Conservation (phyloP, 2,329 filamentous ascomycete genomes). For the Xylariaceae sp. region DNA sequence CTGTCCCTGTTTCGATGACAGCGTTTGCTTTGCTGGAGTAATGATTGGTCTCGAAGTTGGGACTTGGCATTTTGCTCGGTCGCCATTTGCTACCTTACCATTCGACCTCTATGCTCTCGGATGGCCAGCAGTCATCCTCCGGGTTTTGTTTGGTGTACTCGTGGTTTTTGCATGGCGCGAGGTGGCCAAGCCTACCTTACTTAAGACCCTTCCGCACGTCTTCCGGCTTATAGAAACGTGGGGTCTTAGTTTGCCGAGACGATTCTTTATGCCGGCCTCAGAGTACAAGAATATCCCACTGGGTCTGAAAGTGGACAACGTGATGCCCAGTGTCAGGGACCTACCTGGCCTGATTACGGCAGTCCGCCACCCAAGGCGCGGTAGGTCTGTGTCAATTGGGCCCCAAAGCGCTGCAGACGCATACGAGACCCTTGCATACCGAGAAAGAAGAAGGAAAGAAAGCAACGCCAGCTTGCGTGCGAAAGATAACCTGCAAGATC, state of each 20-base stretch:
- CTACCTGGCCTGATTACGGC: conserved; percentile 81
- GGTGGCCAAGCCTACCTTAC: conserved; percentile 81
- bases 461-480: conserved; percentile 55
- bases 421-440: conserved; percentile 92
- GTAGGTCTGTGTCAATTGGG: conserved; percentile 84
- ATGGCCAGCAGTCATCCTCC: conserved; percentile 64
- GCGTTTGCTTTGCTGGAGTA: conserved; percentile 89
- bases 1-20: conserved; percentile 96
- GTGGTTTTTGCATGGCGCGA: conserved; percentile 91
- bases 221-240: conserved; percentile 84
- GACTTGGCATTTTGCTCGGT: conserved; percentile 79
- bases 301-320: conserved; percentile 76
- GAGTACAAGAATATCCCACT: conserved; percentile 85
- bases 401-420: conserved; percentile 96
- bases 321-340: conserved; percentile 88
- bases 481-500: conserved; percentile 51
- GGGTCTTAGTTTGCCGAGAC: conserved; percentile 80
- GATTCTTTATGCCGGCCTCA: conserved; percentile 89
- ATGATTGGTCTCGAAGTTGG: conserved; percentile 84
- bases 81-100: conserved; percentile 55
- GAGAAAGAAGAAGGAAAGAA: conserved; percentile 68
- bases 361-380: conserved; percentile 77
- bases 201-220: conserved; percentile 79
- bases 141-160: conserved; percentile 80
- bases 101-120: conserved; percentile 73